Evolutionary conservation across 257 asterid species (phyloP), one percentile per base, ranked within the genome.

Genomic region (Datura wrightii): DNA sequence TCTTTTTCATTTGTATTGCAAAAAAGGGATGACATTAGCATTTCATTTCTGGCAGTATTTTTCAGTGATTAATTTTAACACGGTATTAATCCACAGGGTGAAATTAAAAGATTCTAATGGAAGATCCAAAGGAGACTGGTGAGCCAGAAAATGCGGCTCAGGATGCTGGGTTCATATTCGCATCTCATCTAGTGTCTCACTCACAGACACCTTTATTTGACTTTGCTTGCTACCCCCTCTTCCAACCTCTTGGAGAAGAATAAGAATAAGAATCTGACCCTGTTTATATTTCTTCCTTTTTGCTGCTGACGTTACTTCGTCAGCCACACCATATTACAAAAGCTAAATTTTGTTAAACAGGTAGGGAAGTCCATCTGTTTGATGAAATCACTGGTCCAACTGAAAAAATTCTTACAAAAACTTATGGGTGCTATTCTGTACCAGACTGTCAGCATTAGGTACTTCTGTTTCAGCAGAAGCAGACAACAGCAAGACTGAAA

Each of bases 131-230:
- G 79, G 39, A 42, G 16, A 70, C 79, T 18, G 36, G 54, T n/a
- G 4, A 41, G 54, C 79, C 18, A 31, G 54, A 70, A 70, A 70
- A 70, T 8, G 0, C 41, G 54, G 54, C 54, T 70, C 14, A 19
- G 55, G 39, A 11, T 70, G 54, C n/a, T 71, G 79, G 18, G 37
- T 19, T 10, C 1, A 39, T 39, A 39, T 2, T 39, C 4, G 39
- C 31, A 44, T 71, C 55, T 71, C 74, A 36, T 66, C 74, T 36
- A 66, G 74, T 13, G 74, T 66, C 74, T 66, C 46, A 66, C 74
- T 34, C 74, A 66, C 19, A 65, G 71, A 63, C 44, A 63, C 44
- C 71, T 34, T 37, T 11, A 63, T 11, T 63, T 70, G 24, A 70
- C 79, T 24, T 16, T 70, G 54, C 54, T 41, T 70, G 6, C 16